Conservation (phyloP, 1,139 yeast species). For the Sugiyamaella pinicola region DNA sequence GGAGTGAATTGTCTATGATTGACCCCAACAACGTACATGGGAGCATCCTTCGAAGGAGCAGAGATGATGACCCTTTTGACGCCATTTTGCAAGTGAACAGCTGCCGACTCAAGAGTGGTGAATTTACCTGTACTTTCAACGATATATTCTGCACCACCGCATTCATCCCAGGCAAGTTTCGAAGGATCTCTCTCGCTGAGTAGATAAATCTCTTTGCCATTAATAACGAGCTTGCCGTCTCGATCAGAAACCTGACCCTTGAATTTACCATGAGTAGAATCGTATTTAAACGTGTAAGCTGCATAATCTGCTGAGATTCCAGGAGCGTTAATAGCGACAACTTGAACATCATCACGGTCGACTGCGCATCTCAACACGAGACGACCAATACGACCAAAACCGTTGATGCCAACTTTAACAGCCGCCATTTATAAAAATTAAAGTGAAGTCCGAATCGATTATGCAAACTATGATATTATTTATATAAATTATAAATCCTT, state of each 20-base stretch:
- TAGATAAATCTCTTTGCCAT: conserved; percentile 66
- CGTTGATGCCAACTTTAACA: conserved; percentile 75
- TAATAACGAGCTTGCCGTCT: conserved; percentile 59
- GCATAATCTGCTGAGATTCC: conserved; percentile 81
- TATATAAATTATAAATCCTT: background rate
- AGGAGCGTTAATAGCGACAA: conserved; percentile 81
- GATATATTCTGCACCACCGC: conserved; percentile 70
- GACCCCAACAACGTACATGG: conserved; percentile 86
- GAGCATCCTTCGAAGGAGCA: conserved; percentile 86
- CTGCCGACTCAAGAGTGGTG: conserved; percentile 75
- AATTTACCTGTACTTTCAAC: conserved; percentile 89
- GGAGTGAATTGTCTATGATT: conserved; percentile 70
- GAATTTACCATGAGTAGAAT: conserved; percentile 80
- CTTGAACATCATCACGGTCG: conserved; percentile 64
- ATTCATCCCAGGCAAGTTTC: conserved; percentile 72
- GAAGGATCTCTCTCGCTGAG: conserved; percentile 79
- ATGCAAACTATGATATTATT: too few relatives aligned
- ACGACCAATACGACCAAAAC: conserved; percentile 88
- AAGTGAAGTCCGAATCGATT: too few relatives aligned
- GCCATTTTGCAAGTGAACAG: conserved; percentile 79
- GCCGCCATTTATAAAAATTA: conserved; percentile 40
- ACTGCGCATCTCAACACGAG: conserved; percentile 76
- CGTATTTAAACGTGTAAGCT: conserved; percentile 84
- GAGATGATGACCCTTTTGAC: conserved; percentile 87
- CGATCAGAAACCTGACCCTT: conserved; percentile 63